A percentile compares a stretch with the other conserved stretches of the same genome.
Evolutionary conservation across 805 yeast genomes (phyloP).

Genomic region (Saccharomyces kudriavzevii): DNA sequence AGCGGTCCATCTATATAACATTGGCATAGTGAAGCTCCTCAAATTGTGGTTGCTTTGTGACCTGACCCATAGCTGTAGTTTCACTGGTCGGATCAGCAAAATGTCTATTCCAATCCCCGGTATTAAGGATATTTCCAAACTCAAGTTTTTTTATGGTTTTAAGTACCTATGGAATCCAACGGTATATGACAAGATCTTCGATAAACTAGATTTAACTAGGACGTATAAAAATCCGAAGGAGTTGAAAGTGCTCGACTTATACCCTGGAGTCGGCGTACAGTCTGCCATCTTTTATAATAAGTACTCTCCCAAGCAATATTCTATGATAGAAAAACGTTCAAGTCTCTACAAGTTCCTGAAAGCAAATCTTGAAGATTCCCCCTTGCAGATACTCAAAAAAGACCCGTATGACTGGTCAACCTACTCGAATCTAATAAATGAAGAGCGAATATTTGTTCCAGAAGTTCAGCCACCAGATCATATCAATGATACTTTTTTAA

Average conservation of each 20-base stretch:
- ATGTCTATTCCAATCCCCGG: slow-evolving; percentile 11
- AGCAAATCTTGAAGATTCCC: slow-evolving; percentile 7
- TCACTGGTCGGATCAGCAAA: background rate
- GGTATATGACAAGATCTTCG: slow-evolving; percentile 33
- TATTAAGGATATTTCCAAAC: slow-evolving; percentile 7
- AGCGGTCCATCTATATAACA: background rate
- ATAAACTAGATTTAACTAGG: slow-evolving; percentile 38
- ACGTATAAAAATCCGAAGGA: slow-evolving; percentile 28
- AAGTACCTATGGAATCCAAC: slow-evolving; percentile 18
- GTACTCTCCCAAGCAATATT: slow-evolving; percentile 54
- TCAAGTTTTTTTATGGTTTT: slow-evolving; percentile 19
- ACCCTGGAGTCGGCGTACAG: slow-evolving; percentile 52
- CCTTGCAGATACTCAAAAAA: slow-evolving; percentile 28
- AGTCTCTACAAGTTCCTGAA: slow-evolving; percentile 18
- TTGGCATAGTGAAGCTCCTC: background rate
- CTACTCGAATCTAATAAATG: slow-evolving; percentile 40
- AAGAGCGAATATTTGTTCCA: slow-evolving; percentile 39
- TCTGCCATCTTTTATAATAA: slow-evolving; percentile 54
- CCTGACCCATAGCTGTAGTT: background rate
- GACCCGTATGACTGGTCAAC: slow-evolving; percentile 69
- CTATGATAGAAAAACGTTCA: slow-evolving; percentile 49
- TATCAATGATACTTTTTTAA: slow-evolving; percentile 47
- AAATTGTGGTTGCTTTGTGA: background rate
- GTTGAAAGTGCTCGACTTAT: slow-evolving; percentile 50
- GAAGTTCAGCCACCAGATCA: slow-evolving; percentile 30